Evolutionary conservation across 768 basidiomycete genomes (phyloP), one percentile per base, ranked within the genome.

Genomic region (Tricholomella constricta): DNA sequence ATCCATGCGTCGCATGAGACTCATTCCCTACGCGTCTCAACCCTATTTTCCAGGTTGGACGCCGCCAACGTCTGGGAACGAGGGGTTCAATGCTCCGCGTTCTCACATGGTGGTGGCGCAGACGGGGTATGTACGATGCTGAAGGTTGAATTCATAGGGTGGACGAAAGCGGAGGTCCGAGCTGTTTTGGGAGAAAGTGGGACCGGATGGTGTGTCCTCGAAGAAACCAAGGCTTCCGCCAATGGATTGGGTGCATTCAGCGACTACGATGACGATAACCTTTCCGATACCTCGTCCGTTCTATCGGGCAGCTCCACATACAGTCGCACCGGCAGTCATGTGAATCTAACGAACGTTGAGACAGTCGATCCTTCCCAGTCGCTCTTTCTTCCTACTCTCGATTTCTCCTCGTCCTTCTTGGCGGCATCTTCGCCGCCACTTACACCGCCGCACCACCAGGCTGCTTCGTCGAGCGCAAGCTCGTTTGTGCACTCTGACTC

Each of bases 371-470:
- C 85, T 10, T 73, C 87, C 3, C 72, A 80, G 17, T 88, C 89
- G 2, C 81, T 94, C 52, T 69, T 93, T 10, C 71, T 92, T n/a
- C 90, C 91, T 4, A 88, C 83, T 1, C 77, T 91, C 47, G 88
- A 91, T 65, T 79, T 89, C 57, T 87, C 88, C 0, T 78, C 83
- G 5, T 69, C 75, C 7, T 80, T 78, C 64, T 52, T 69, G 36
- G 66, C 42, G 11, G 32, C 40, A 1, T 37, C 54, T 14, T 58
- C 55, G 14, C 55, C 51, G 31, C 41, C 43, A 20, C 54, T 52
- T 6, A 52, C 61, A 9, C 58, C 54, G 3, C 36, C 34, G 27
- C 44, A 34, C 17, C 45, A 19, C 4, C 38, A 27, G 15, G 42
- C 26, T 43, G 26, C 42, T 7, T 43, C 62, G n/a, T 36, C 54